These are phyloP conservation scores for Xanthoconium purpureum DNA, from an alignment of 768 basidiomycete species.

Conservation along the genomic window DNA sequence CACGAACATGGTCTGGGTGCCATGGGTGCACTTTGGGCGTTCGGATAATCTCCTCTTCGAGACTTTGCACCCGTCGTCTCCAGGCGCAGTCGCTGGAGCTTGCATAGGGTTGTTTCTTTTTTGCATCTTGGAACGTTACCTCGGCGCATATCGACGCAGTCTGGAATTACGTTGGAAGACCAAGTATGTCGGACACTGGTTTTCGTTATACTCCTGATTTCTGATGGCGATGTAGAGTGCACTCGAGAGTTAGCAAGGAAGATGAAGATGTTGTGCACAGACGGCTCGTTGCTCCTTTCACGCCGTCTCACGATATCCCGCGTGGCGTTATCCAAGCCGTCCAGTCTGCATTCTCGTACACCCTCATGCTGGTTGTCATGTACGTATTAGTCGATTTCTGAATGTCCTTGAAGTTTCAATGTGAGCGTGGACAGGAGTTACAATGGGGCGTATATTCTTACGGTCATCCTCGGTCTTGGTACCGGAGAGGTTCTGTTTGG, in stretches of 20 bases:
- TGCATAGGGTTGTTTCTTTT: conserved; percentile 69
- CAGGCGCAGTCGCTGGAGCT: conserved; percentile 71
- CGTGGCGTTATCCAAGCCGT: conserved; percentile 64
- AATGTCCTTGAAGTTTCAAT: conserved; percentile 3
- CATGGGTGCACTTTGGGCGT: conserved; percentile 66
- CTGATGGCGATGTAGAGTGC: not conserved
- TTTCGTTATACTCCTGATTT: not conserved
- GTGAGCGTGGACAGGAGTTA: conserved; percentile 60
- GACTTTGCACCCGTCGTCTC: conserved; percentile 62
- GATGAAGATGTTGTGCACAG: conserved; percentile 5
- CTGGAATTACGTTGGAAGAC: conserved; percentile 57
- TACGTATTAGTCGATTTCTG: conserved; percentile 34
- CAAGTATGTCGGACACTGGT: conserved; percentile 39
- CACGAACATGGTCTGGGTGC: conserved; percentile 45
- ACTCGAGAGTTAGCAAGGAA: not conserved
- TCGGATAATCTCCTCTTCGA: conserved; percentile 68
- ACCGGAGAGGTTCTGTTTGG: conserved; percentile 75
- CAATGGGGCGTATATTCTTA: conserved; percentile 72
- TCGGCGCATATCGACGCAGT: conserved; percentile 56
- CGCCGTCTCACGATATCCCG: conserved; percentile 60
- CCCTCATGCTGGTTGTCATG: conserved; percentile 83
- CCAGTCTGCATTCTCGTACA: conserved; percentile 62
- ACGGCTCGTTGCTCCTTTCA: conserved; percentile 56
- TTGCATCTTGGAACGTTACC: conserved; percentile 66
- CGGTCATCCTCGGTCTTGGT: conserved; percentile 66